Base-by-base conservation (phyloP, 495 filamentous ascomycete genomes). In the Penicillium bovifimosum region DNA sequence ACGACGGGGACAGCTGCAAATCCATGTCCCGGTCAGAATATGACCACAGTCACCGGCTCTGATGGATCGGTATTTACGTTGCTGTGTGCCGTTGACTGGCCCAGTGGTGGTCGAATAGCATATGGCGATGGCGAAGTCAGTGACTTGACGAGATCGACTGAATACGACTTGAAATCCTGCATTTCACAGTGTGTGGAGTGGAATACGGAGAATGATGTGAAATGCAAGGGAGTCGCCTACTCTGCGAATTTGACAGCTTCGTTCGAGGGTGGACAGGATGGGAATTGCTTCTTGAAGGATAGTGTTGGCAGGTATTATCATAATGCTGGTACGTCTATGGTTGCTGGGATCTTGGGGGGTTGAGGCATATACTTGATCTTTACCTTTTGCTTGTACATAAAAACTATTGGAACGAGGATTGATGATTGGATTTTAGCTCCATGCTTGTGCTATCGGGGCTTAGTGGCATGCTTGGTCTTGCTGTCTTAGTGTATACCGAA, bases 201-300 rank as follows among this genome's bases (percentile, higher is more conserved):
- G 41, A 53, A 47, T 11, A 14, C n/a, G 18, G 42, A 45, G n/a
- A 20, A 47, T 9, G 27, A 31, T 9, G 34, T 10, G 18, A 17
- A 32, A 24, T 53, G 50, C 17, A 53, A 32, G 16, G 50, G 41
- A 9, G 43, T 53, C 3, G 20, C 46, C 6, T 53, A 53, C 26
- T 28, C 41, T 24, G 50, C 50, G 13, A 53, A 53, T 27, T 28
- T 53, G 42, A 53, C 50, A 0, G 50, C 50, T 35, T 7, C 41
- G 17, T 53, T 26, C 14, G 42, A 41, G 5, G 50, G 50, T 20
- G 50, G 50, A 46, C 50, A 53, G 11, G 50, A 26, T 14, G 50
- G 50, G 2, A 53, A 53, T 40, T 53, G 50, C 18, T 53, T 53
- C 34, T 27, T 53, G 50, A 53, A 53, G 6, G 40, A 18, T 28